A percentile compares a stretch with the other conserved stretches of the same genome.
These are phyloP conservation scores for Aphanocladium album DNA, from an alignment of 2,329 filamentous ascomycete species.

Conservation along the genomic window DNA sequence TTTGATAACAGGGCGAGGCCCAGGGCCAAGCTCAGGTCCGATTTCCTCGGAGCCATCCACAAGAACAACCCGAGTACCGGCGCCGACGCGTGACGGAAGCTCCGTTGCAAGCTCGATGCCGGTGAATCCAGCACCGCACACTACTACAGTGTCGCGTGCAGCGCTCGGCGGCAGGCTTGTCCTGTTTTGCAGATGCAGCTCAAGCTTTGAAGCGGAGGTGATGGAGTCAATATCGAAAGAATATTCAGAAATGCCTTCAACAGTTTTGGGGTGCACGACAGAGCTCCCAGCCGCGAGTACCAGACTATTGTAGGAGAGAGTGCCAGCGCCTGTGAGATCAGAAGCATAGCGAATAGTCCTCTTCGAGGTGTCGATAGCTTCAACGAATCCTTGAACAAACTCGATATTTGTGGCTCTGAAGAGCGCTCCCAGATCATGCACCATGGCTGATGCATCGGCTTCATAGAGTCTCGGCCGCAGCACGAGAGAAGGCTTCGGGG, in stretches of 20 bases:
- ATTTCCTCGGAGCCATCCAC: constrained; percentile 25
- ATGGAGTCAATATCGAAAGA: constrained; percentile 32
- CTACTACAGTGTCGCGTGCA: constrained; percentile 29
- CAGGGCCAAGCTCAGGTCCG: constrained; percentile 28
- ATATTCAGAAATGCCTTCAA: constrained; percentile 27
- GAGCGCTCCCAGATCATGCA: constrained; percentile 18
- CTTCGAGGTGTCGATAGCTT: constrained; percentile 17
- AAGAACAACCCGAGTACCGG: constrained; percentile 20
- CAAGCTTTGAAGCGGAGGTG: constrained; percentile 21
- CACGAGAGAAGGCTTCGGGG: constrained; percentile 28
- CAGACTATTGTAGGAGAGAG: constrained; percentile 28
- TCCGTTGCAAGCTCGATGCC: constrained; percentile 29
- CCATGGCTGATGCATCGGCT: constrained; percentile 22
- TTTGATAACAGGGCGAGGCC: constrained; percentile 28
- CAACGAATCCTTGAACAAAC: constrained; percentile 22
- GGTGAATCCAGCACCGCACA: constrained; percentile 32
- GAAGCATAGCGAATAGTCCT: constrained; percentile 16
- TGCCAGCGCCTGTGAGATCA: neutral
- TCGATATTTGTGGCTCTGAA: constrained; percentile 24
- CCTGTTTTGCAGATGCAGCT: constrained; percentile 26
- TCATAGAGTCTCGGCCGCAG: constrained; percentile 33
- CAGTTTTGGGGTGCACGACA: constrained; percentile 23
- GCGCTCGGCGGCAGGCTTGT: constrained; percentile 18
- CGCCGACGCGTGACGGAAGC: constrained; percentile 23
- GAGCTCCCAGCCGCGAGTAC: constrained; percentile 33